Base-by-base conservation (phyloP, 2,329 filamentous ascomycete species). In the Stagonosporopsis chrysanthemi region DNA sequence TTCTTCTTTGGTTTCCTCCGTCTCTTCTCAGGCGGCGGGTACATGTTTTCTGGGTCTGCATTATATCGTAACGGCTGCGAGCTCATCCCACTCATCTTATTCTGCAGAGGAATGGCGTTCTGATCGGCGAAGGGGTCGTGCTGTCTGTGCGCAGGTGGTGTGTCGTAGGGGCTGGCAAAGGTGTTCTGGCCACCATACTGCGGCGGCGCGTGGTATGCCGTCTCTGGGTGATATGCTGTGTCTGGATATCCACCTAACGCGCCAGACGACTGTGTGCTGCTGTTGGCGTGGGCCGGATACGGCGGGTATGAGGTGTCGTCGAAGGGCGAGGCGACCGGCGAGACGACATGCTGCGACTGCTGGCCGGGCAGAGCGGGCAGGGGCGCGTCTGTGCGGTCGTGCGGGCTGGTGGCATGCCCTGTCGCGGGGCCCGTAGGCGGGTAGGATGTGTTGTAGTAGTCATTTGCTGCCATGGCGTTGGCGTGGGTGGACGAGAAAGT, bases 221-320 rank as follows among this genome's bases (percentile, higher is more conserved):
- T 83, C 76, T 65, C 84, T 78, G 76, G 82, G 52, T 87, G 82
- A 74, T 90, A 90, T 52, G 81, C 76, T 79, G 63, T 83, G 76
- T 66, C 84, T 78, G 76, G 82, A 50, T 83, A 78, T 45, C 84
- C 83, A 65, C 66, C 86, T 15, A 69, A 82, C 69, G 90, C 88
- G 57, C 81, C 63, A 66, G 76, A 64, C 71, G 61, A 71, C 56
- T 60, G 54, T 31, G 52, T 60, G 52, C 60, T 66, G 47, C 60
- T 58, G 23, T 61, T 69, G 45, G 60, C 56, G 23, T 63, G 68
- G 45, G 60, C 61, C 17, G 81, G 77, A 67, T 81, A 81, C 47
- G 83, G 79, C 29, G 58, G 64, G 53, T 90, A 89, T 62, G 52
- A 57, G 57, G 65, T 66, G 53, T 75, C 72, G 61, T 75, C 68